Conservation (phyloP, 768 basidiomycete genomes). For the Mycena leptocephala region DNA sequence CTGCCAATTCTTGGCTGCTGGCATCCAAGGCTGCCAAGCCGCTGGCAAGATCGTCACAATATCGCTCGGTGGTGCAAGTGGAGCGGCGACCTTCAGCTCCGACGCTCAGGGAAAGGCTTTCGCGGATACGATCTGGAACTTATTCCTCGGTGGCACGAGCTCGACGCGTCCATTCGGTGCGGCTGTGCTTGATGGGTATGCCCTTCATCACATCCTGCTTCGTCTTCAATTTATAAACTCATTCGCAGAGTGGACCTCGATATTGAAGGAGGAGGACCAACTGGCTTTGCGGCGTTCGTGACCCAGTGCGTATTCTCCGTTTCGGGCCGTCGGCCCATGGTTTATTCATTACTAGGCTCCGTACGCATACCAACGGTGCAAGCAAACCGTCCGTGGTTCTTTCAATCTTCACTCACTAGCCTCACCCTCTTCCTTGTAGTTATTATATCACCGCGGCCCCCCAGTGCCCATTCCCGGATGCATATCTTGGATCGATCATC, state of each 20-base stretch:
- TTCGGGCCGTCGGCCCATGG: no score
- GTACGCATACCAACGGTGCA: slow-evolving; percentile 63
- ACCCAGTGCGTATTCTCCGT: no score
- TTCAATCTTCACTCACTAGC: background rate
- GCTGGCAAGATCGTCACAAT: slow-evolving; percentile 71
- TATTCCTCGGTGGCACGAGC: slow-evolving; percentile 70
- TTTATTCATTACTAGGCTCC: no score
- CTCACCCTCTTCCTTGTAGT: slow-evolving; percentile 46
- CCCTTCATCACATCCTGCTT: background rate
- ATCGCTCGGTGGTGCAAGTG: slow-evolving; percentile 73
- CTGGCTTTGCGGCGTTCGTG: slow-evolving; percentile 69
- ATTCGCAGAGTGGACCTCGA: slow-evolving; percentile 74
- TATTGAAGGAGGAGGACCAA: slow-evolving; percentile 74
- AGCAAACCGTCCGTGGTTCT: slow-evolving; percentile 61
- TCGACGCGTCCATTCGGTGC: slow-evolving; percentile 76
- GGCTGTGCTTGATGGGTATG: slow-evolving; percentile 80
- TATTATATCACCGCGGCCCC: slow-evolving; percentile 76
- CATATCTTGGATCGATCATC: slow-evolving; percentile 71
- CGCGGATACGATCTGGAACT: slow-evolving; percentile 77
- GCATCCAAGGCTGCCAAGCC: slow-evolving; percentile 77
- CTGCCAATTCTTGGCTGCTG: slow-evolving; percentile 73
- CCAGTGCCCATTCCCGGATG: slow-evolving; percentile 82
- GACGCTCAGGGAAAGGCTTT: slow-evolving; percentile 69
- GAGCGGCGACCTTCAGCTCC: slow-evolving; percentile 69
- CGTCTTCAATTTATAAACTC: background rate